Percentiles rank a stretch among this genome's conserved stretches.
phyloP scores from a whole-genome alignment of 176 grass and related monocot genomes.

The Carex littledalei region DNA sequence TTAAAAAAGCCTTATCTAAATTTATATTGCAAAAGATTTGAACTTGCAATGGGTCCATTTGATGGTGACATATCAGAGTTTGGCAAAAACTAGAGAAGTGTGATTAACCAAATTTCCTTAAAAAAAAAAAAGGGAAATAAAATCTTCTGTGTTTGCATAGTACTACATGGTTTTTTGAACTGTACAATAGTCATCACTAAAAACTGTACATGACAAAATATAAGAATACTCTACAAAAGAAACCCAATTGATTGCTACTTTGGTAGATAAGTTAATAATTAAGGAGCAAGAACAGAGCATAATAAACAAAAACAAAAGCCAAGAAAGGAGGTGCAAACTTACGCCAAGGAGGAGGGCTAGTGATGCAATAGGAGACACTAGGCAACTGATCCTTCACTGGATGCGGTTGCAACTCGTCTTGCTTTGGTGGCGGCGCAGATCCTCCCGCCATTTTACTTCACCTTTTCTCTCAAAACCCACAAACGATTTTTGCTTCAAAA shows the following conservation, averaged over 20 bases:
- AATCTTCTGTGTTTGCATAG: neutral
- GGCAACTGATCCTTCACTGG: conserved; percentile 86
- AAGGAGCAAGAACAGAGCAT: neutral
- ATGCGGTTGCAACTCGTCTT: conserved; percentile 83
- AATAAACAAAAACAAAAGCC: conserved; percentile 16
- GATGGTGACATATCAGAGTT: neutral
- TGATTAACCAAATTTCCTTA: neutral
- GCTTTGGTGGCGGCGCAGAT: conserved; percentile 81
- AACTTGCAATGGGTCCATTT: neutral
- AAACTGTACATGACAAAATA: neutral
- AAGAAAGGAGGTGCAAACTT: conserved; percentile 30
- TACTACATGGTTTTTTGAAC: neutral
- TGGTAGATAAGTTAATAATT: neutral
- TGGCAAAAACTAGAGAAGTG: neutral
- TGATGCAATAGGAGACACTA: conserved; percentile 75
- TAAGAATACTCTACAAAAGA: neutral
- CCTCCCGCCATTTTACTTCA: conserved; percentile 43
- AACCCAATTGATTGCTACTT: neutral
- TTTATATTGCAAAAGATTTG: neutral
- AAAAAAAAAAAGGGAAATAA: neutral
- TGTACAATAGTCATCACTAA: neutral
- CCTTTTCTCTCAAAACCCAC: neutral
- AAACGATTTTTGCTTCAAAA: conserved; percentile 18
- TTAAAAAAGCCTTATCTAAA: neutral
- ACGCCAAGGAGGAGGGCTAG: conserved; percentile 95